Evolutionary conservation across 2,329 filamentous ascomycete genomes (phyloP).

Genomic region (Tolypocladium ophioglossoides): DNA sequence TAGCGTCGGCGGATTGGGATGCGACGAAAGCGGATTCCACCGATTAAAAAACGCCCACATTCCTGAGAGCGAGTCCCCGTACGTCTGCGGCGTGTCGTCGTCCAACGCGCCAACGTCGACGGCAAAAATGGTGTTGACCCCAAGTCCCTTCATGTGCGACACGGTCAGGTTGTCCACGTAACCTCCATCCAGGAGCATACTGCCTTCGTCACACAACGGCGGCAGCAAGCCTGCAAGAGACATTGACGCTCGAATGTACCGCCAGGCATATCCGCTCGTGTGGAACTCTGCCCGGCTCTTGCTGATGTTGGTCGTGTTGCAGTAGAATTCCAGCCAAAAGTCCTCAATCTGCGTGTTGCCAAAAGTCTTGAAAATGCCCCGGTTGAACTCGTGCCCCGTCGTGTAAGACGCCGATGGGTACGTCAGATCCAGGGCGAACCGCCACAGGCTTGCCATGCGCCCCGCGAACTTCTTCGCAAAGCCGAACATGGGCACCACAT

Average conservation of each 20-base stretch:
- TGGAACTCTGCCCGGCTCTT: slow-evolving; percentile 88
- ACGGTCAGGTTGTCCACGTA: slow-evolving; percentile 98
- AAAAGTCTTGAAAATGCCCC: slow-evolving; percentile 97
- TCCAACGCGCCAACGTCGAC: slow-evolving; percentile 90
- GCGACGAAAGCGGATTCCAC: slow-evolving; percentile 89
- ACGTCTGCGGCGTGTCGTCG: slow-evolving; percentile 82
- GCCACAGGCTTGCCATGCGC: slow-evolving; percentile 98
- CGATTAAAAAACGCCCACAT: slow-evolving; percentile 92
- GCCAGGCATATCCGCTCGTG: slow-evolving; percentile 93
- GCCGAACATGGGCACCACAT: slow-evolving; percentile 94
- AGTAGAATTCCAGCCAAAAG: slow-evolving; percentile 98
- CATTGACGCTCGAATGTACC: slow-evolving; percentile 95
- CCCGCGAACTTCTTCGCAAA: slow-evolving; percentile 95
- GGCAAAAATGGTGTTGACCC: slow-evolving; percentile 89
- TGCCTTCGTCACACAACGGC: slow-evolving; percentile 91
- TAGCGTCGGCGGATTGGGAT: slow-evolving; percentile 86
- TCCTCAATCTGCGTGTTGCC: slow-evolving; percentile 96
- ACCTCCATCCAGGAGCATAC: slow-evolving; percentile 90
- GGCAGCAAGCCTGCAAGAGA: slow-evolving; percentile 86
- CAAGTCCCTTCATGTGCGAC: slow-evolving; percentile 90
- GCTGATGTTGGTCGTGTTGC: slow-evolving; percentile 98
- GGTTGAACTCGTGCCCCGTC: slow-evolving; percentile 96
- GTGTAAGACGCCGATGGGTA: slow-evolving; percentile 97
- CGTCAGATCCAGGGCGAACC: slow-evolving; percentile 91
- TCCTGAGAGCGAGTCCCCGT: slow-evolving; percentile 88